Conservation (phyloP, 1,284 basidiomycete species). For the Ganoderma lingzhi region DNA sequence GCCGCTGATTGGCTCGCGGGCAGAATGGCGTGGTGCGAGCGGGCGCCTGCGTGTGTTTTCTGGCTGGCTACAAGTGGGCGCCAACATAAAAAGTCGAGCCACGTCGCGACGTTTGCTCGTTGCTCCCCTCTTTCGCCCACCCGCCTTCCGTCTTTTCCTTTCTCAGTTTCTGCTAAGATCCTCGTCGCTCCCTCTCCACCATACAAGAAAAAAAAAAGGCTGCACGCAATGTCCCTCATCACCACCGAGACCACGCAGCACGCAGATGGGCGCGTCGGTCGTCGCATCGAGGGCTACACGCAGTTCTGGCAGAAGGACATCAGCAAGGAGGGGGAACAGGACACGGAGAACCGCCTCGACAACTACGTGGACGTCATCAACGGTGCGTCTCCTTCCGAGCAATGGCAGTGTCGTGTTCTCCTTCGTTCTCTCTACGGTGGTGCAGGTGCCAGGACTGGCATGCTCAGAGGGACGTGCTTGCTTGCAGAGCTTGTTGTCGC, state of each 20-base stretch:
- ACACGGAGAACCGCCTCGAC: conserved; percentile 81
- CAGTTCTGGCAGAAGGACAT: conserved; percentile 95
- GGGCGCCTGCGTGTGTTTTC: conserved; percentile 4
- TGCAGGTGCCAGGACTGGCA: neutral
- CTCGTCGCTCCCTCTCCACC: neutral
- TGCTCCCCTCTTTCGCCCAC: conserved; percentile 1
- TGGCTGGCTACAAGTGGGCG: neutral
- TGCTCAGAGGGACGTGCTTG: neutral
- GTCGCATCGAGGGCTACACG: conserved; percentile 91
- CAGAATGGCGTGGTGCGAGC: conserved; percentile 5
- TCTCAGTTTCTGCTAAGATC: neutral
- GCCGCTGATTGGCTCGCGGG: conserved; percentile 6
- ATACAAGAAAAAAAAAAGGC: neutral
- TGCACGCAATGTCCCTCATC: conserved; percentile 38
- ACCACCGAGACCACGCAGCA: conserved; percentile 35
- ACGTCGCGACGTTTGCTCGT: conserved; percentile 9
- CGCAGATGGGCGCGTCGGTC: conserved; percentile 79
- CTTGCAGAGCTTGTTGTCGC: neutral
- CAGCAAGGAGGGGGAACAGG: conserved; percentile 70
- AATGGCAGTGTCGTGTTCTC: neutral
- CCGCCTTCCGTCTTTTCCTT: conserved; percentile 3
- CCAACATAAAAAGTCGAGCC: conserved; percentile 20
- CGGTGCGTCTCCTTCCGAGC: conserved; percentile 56
- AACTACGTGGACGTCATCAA: conserved; percentile 96
- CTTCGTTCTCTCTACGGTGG: neutral